Conservation (phyloP, 495 filamentous ascomycete species). For the Talaromyces adpressus region DNA sequence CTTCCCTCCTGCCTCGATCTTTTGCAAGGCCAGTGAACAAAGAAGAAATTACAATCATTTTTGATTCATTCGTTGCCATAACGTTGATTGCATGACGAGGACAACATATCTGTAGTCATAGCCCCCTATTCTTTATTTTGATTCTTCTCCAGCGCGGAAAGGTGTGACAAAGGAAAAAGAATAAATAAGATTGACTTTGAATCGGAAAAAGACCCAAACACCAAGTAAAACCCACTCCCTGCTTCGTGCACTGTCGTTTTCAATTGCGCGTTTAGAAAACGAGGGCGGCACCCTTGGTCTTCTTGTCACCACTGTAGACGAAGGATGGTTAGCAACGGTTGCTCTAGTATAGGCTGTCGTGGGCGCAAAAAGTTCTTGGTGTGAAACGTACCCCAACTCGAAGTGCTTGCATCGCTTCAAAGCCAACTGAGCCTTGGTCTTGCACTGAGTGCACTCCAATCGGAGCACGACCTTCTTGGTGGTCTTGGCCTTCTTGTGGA, state of each 20-base stretch:
- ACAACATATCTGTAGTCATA: neutral
- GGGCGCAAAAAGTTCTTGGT: neutral
- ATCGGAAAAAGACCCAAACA: conserved; percentile 4
- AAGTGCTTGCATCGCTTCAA: conserved; percentile 99
- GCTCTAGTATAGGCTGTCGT: neutral
- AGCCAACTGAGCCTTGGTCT: conserved; percentile 96
- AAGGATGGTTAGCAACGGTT: conserved; percentile 19
- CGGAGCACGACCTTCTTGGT: conserved; percentile 99
- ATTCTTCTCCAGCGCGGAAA: neutral
- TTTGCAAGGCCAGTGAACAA: conserved; percentile 4
- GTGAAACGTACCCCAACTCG: conserved; percentile 83
- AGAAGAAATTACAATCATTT: neutral
- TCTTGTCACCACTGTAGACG: conserved; percentile 92
- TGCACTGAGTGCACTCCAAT: conserved; percentile 93
- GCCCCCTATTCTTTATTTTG: neutral
- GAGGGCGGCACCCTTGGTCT: conserved; percentile 99
- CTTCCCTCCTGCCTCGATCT: neutral
- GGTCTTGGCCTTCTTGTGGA: conserved; percentile 99
- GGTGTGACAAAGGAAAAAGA: neutral
- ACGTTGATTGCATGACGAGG: conserved; percentile 7
- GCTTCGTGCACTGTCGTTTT: conserved; percentile 1
- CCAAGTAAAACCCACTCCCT: conserved; percentile 7
- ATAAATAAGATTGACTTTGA: neutral
- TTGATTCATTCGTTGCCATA: conserved; percentile 9
- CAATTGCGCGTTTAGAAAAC: conserved; percentile 68